Evolutionary conservation across 139 green algal species (phyloP).

Genomic region (Trebouxia sp.): DNA sequence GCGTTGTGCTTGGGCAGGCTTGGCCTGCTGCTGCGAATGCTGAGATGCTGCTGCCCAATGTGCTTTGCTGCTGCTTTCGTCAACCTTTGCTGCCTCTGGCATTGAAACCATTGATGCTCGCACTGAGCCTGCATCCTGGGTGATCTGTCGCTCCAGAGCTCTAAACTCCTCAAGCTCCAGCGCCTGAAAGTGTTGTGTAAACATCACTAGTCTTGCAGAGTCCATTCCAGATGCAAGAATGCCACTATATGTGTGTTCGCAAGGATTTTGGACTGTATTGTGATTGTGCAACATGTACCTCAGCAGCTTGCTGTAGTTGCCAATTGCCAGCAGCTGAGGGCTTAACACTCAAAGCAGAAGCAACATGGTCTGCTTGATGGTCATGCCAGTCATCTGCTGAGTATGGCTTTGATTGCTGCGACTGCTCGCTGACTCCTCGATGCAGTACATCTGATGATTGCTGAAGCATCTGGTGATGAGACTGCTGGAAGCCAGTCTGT

Average conservation of each 20-base stretch:
- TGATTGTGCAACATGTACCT: background rate
- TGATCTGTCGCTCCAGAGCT: conserved; percentile 61
- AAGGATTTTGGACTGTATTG: background rate
- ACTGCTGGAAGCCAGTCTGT: background rate
- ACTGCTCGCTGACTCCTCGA: background rate
- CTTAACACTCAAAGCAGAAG: background rate
- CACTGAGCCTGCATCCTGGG: conserved; percentile 37
- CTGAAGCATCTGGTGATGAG: background rate
- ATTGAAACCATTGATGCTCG: background rate
- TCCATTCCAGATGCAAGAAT: background rate
- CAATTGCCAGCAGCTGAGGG: background rate
- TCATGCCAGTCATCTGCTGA: background rate
- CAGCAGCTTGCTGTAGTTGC: conserved; percentile 4
- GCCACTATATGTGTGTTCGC: background rate
- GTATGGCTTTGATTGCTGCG: background rate
- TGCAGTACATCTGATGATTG: background rate
- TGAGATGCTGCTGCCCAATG: background rate
- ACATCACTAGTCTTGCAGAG: background rate
- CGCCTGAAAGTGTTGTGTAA: conserved; percentile 36
- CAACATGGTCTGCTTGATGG: background rate
- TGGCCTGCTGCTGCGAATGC: background rate
- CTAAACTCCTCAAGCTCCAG: conserved; percentile 67
- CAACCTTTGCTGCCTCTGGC: background rate
- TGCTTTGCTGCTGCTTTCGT: background rate
- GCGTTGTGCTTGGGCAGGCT: background rate